Base-by-base conservation (phyloP, 2,329 filamentous ascomycete species). In the Lecanicillium sp. region DNA sequence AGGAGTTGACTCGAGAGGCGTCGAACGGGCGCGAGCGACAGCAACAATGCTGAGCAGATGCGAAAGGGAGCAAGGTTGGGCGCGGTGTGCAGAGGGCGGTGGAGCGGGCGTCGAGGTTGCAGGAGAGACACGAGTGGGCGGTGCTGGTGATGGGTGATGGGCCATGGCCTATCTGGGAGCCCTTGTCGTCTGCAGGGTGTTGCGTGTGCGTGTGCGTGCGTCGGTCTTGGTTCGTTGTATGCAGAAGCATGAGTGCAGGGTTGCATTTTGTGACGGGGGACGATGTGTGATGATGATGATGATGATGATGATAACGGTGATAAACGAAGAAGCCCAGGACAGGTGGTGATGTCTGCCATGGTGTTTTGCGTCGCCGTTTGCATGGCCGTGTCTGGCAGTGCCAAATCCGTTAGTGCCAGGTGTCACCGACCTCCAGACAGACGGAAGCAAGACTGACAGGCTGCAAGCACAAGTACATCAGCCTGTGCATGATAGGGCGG, bases 1-100 rank as follows among this genome's bases (percentile, higher is more conserved):
- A 29, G 26, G 26, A 38, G 43, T 38, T 38, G 43, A 45, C 43
- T 45, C 43, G 43, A 45, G 43, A 45, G 43, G 33, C 23, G 33
- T 27, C 35, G 33, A 29, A n/a, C 23, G 23, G 14, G 27, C 33
- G 44, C 21, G 17, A n/a, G n/a, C 26, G n/a, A 11, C 36, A 47
- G n/a, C n/a, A n/a, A n/a, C n/a, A n/a, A n/a, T n/a, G n/a, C n/a
- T n/a, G 21, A 12, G 17, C 6, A 19, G 40, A 42, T 47, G 44
- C 20, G 19, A 26, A 17, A 29, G 44, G 20, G 17, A 38, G 24
- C 43, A 44, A 37, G 38, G 30, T 38, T 38, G 42, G 42, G 42
- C 41, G 36, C 36, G 40, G 44, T 47, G 36, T 30, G 37, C 37
- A 40, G 20, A 40, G 10, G 17, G 29, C n/a, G 40, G 33, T 14